Percentiles rank a stretch among this genome's conserved stretches.
phyloP scores from a whole-genome alignment of 495 filamentous ascomycete species.

The Neurospora cerealis region DNA sequence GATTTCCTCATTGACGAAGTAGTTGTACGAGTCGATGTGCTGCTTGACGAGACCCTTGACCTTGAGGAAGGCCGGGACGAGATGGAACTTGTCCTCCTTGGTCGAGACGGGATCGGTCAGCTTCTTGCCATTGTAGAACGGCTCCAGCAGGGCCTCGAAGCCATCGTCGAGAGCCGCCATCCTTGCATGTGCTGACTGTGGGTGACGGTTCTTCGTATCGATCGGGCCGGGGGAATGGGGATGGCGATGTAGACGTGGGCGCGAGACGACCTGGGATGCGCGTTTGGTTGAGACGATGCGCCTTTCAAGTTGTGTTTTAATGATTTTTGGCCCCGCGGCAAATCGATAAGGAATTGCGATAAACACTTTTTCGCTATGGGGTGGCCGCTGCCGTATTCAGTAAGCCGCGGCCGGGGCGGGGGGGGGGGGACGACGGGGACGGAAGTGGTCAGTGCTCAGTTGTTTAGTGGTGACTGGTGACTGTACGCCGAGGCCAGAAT shows the following conservation, averaged over 20 bases:
- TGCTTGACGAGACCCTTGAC: slow-evolving; percentile 69
- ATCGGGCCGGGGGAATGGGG: neutral
- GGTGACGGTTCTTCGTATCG: neutral
- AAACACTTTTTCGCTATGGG: neutral
- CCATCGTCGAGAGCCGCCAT: slow-evolving; percentile 41
- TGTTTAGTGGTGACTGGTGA: neutral
- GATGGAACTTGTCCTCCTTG: slow-evolving; percentile 88
- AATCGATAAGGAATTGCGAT: neutral
- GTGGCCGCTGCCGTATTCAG: neutral
- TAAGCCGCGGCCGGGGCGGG: neutral
- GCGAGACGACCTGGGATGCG: neutral
- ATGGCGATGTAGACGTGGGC: neutral
- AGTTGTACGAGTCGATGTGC: slow-evolving; percentile 92
- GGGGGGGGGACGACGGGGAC: neutral
- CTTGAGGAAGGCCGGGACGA: slow-evolving; percentile 91
- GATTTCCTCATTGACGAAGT: slow-evolving; percentile 87
- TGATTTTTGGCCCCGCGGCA: neutral
- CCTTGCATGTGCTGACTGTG: slow-evolving; percentile 10
- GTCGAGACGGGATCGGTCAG: slow-evolving; percentile 90
- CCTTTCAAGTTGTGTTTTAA: neutral
- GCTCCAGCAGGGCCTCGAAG: slow-evolving; percentile 84
- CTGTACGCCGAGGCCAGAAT: neutral
- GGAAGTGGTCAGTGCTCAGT: neutral
- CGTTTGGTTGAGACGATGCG: neutral
- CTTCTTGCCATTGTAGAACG: slow-evolving; percentile 92